Evolutionary conservation across 31 red algal genomes (phyloP), one percentile per base, ranked within the genome.

Genomic region (Asparagopsis taxiformis): DNA sequence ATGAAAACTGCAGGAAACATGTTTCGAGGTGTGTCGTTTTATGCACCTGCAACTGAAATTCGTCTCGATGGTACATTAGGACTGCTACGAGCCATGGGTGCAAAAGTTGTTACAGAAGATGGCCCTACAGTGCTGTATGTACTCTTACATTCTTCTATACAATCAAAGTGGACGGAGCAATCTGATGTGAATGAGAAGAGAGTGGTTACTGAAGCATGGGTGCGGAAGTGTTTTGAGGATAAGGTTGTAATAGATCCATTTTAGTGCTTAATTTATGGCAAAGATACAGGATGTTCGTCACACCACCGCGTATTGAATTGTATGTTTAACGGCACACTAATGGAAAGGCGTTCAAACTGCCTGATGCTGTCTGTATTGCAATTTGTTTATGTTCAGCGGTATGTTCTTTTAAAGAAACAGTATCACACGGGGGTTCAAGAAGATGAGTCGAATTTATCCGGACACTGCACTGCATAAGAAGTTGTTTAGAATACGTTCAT

Each of bases 71-170:
- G 80, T 23, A 52, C 43, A 11, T 36, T 74, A 4, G 30, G 29
- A 20, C 51, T 85, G 28, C 58, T 85, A 8, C 29, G 41, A 49
- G 58, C 59, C 15, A 75, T 67, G 48, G 80, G 80, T 11, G 80
- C 51, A 22, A 22, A 16, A 21, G 31, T 85, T 15, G 80, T 75
- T 16, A 54, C 30, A 7, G n/a, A 83, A 51, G 0, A 36, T 10
- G 60, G 17, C 13, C 9, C 24, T 26, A 28, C 24, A 23, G 51
- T 44, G 15, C 66, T 46, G 16, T 59, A 67, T 51, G 68, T 75
- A 15, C 61, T 85, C 6, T 33, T 85, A 13, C 69, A 68, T 61
- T 85, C 68, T 35, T 80, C 76, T 2, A 20, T 68, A 55, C 33
- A 26, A 31, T 49, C 39, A 28, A 46, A 59, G 16, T 30, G 48